Evolutionary conservation across 2,329 filamentous ascomycete genomes (phyloP).

Genomic region (Aspergillus fumigatiaffinis): DNA sequence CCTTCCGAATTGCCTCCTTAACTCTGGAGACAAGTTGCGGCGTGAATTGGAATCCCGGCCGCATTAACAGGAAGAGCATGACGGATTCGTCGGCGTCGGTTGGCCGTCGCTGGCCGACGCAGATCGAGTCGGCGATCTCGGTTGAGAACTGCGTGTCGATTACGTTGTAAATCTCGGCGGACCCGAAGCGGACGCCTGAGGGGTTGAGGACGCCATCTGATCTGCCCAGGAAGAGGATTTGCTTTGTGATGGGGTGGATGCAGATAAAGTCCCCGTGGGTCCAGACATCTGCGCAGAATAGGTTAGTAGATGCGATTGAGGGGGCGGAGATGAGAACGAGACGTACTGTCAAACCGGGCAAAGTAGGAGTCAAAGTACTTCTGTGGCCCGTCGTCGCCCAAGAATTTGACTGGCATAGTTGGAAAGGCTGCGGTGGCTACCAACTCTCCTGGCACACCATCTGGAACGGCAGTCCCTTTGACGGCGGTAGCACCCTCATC

Average conservation of each 20-base stretch:
- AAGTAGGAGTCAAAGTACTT: slow-evolving; percentile 57
- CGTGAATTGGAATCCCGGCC: slow-evolving; percentile 55
- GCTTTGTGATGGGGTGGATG: slow-evolving; percentile 63
- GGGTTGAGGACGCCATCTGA: slow-evolving; percentile 77
- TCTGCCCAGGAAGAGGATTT: slow-evolving; percentile 37
- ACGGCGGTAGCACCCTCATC: slow-evolving; percentile 46
- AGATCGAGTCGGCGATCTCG: slow-evolving; percentile 67
- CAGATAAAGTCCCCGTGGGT: slow-evolving; percentile 79
- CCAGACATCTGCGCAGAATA: slow-evolving; percentile 27
- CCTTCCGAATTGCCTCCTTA: slow-evolving; percentile 61
- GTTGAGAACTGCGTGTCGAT: slow-evolving; percentile 57
- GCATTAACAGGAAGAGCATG: slow-evolving; percentile 58
- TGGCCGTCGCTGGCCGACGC: slow-evolving; percentile 70
- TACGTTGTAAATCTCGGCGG: slow-evolving; percentile 74
- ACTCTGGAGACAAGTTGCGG: slow-evolving; percentile 54
- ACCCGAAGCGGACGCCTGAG: slow-evolving; percentile 75
- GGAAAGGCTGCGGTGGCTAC: slow-evolving; percentile 69
- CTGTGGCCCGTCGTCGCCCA: slow-evolving; percentile 50
- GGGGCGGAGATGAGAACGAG: too few species aligned
- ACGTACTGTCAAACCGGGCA: slow-evolving; percentile 50
- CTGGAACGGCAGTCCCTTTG: slow-evolving; percentile 50
- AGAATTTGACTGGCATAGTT: slow-evolving; percentile 67
- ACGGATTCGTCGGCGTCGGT: slow-evolving; percentile 56
- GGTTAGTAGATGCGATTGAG: not conserved
- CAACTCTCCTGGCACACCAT: slow-evolving; percentile 69